These are phyloP conservation scores for Zygosaccharomyces pseudorouxii DNA, from an alignment of 805 yeast species.

Conservation along the genomic window DNA sequence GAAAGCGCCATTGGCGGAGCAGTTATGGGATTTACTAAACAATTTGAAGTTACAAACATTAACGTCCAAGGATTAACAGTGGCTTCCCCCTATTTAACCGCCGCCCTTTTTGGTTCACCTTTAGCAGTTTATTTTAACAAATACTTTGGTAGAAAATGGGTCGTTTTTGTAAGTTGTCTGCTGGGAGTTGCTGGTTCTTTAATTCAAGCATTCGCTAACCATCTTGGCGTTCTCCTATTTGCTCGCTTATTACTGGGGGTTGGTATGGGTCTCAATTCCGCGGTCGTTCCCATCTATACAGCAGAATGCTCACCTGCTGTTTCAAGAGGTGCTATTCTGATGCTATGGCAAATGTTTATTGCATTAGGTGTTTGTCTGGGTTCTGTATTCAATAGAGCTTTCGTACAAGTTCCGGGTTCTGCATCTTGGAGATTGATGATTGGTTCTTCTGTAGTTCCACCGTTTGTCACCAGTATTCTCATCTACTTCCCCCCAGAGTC, in stretches of 20 bases:
- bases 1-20: conserved; percentile 70
- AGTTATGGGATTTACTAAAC: conserved; percentile 46
- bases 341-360: conserved; percentile 65
- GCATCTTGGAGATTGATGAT: conserved; percentile 76
- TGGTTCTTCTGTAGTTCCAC: conserved; percentile 62
- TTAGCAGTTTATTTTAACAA: conserved; percentile 49
- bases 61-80: conserved; percentile 55
- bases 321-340: conserved; percentile 62
- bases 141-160: conserved; percentile 53
- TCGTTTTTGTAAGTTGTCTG: conserved; percentile 53
- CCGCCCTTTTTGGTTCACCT: conserved; percentile 54
- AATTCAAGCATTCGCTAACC: conserved; percentile 60
- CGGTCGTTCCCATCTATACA: conserved; percentile 77
- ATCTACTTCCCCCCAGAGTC: conserved; percentile 54
- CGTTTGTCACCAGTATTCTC: conserved; percentile 39
- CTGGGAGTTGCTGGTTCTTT: conserved; percentile 56
- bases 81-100: conserved; percentile 62
- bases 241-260: conserved; percentile 59
- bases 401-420: conserved; percentile 47
- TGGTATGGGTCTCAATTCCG: conserved; percentile 71
- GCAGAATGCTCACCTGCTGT: conserved; percentile 66
- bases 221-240: conserved; percentile 57
- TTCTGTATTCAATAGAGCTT: conserved; percentile 69
- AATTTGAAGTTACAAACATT: conserved; percentile 41
- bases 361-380: conserved; percentile 72